Evolutionary conservation across 768 basidiomycete species (phyloP), one percentile per base, ranked within the genome.

Genomic region (Rickenella mellea): DNA sequence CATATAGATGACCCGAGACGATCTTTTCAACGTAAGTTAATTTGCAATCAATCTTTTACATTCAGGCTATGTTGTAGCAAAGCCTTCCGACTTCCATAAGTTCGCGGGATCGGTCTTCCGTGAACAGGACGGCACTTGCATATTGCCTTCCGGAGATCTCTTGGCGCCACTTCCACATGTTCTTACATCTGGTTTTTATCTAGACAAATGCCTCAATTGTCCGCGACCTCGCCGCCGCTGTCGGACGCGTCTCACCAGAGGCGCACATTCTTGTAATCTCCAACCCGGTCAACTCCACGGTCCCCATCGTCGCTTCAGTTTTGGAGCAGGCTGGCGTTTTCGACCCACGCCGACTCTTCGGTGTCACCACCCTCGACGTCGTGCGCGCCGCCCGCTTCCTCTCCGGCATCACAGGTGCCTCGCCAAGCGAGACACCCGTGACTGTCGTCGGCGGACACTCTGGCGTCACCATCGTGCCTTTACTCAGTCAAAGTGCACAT

Each of bases 161-260:
- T n/a, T n/a, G n/a, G n/a, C n/a, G n/a, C n/a, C n/a, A n/a, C n/a
- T n/a, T n/a, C 15, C 15, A 31, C n/a, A 3, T 7, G 27, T 26
- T n/a, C 39, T 36, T 27, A 14, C 17, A 47, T 32, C 48, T 12
- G 2, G 33, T 35, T 30, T 24, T 35, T 28, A 9, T 39, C 11
- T 53, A 92, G 89, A 92, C 92, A 54, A 98, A 98, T 62, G 94
- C 94, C 42, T 91, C 89, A 46, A 97, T 99, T 57, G 91, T 97
- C 57, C 85, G 91, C 42, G 92, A 93, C 72, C 87, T 99, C 51
- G 94, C 94, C 27, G 65, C 82, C 38, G 83, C 91, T 11, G 75
- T 92, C 48, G 87, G 78, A 52, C 85, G 89, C 47, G 80, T 87
- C 44, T 66, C 88, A 28, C 93, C 96, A 41, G 77, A 82, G 40